phyloP scores from a whole-genome alignment of 139 green algal species.

The Coccomyxa sp. region DNA sequence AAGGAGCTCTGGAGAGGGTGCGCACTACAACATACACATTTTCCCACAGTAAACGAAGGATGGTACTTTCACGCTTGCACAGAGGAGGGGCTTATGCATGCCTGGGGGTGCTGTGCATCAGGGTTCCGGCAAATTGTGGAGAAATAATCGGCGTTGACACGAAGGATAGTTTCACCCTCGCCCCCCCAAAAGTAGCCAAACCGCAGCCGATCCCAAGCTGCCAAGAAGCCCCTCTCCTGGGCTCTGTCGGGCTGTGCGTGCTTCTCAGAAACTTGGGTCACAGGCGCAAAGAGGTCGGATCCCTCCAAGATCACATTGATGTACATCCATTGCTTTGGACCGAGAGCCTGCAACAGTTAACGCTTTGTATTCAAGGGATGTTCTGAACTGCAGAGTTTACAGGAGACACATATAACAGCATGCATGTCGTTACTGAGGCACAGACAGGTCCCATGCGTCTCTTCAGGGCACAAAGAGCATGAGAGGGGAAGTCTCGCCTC shows the following conservation, averaged over 20 bases:
- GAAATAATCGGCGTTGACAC: constrained; percentile 15
- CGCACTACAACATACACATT: too few relatives aligned
- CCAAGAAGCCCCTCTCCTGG: constrained; percentile 6
- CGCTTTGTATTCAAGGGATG: neutral
- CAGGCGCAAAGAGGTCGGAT: constrained; percentile 12
- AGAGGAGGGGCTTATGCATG: too few relatives aligned
- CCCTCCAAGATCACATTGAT: constrained; percentile 39
- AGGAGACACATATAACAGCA: neutral
- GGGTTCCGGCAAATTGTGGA: too few relatives aligned
- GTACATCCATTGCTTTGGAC: constrained; percentile 33
- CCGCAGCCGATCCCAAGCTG: constrained; percentile 25
- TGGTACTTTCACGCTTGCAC: too few relatives aligned
- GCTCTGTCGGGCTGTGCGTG: constrained; percentile 3
- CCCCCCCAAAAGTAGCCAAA: constrained; percentile 48
- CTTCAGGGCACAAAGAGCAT: neutral
- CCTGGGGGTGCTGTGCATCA: too few relatives aligned
- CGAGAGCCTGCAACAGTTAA: neutral
- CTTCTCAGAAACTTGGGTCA: neutral
- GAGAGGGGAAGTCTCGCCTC: neutral
- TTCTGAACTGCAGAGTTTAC: neutral
- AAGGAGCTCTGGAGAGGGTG: too few relatives aligned
- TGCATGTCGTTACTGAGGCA: neutral
- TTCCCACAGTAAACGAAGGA: too few relatives aligned
- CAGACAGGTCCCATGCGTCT: neutral
- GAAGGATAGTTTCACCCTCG: constrained; percentile 29